Evolutionary conservation across 495 filamentous ascomycete genomes (phyloP).

Genomic region (Recurvomyces mirabilis): DNA sequence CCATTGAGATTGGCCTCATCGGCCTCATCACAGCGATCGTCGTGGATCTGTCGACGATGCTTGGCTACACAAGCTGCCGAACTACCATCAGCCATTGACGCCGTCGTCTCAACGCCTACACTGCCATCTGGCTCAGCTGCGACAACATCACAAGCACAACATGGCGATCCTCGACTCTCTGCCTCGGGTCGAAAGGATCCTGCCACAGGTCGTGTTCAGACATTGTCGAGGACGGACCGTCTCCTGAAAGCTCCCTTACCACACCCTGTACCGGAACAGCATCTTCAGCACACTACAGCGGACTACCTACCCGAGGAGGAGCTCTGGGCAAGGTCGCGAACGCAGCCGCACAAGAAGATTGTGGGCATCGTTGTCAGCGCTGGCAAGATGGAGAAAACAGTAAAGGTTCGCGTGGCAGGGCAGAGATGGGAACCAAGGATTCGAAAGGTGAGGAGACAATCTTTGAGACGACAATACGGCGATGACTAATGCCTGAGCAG

Average conservation of each 20-base stretch:
- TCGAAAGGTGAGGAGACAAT: slow-evolving; percentile 25
- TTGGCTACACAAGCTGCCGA: slow-evolving; percentile 11
- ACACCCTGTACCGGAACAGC: slow-evolving; percentile 15
- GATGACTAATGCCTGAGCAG: too few relatives aligned
- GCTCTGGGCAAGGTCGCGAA: slow-evolving; percentile 2
- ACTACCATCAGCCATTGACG: too few relatives aligned
- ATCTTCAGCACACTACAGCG: slow-evolving; percentile 14
- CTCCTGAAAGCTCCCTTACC: slow-evolving; percentile 11
- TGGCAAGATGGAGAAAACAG: slow-evolving; percentile 58
- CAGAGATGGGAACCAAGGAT: slow-evolving; percentile 48
- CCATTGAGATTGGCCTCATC: slow-evolving; percentile 6
- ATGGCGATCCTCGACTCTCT: slow-evolving; percentile 10
- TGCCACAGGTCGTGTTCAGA: slow-evolving; percentile 1
- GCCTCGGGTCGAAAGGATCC: slow-evolving; percentile 1
- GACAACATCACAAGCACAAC: not conserved
- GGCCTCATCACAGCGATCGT: not conserved
- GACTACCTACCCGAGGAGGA: slow-evolving; percentile 6
- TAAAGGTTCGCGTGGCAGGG: slow-evolving; percentile 53
- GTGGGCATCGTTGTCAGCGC: slow-evolving; percentile 55
- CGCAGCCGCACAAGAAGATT: slow-evolving; percentile 16
- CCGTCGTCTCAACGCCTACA: slow-evolving; percentile 2
- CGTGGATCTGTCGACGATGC: slow-evolving; percentile 17
- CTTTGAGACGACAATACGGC: not conserved
- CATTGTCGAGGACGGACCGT: slow-evolving; percentile 6
- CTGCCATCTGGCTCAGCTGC: not conserved